Conservation (phyloP, 805 yeast species). For the Saccharomyces paradoxus region DNA sequence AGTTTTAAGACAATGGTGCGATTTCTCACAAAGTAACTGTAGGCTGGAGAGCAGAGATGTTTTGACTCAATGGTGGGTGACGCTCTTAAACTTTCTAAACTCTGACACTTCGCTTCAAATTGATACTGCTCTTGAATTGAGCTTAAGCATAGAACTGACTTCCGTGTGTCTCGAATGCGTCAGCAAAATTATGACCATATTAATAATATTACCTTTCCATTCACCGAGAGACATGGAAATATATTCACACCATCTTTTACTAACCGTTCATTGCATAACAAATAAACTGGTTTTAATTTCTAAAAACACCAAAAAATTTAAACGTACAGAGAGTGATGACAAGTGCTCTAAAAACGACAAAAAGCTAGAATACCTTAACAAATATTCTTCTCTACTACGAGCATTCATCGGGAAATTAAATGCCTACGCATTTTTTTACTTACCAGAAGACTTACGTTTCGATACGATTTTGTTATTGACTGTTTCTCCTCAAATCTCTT, state of each 20-base stretch:
- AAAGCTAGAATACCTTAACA: constrained; percentile 9
- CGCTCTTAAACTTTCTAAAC: constrained; percentile 20
- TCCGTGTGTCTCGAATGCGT: constrained; percentile 30
- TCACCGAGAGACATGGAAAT: constrained; percentile 13
- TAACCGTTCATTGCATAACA: constrained; percentile 24
- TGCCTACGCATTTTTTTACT: constrained; percentile 26
- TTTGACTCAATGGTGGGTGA: constrained; percentile 29
- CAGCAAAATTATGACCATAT: constrained; percentile 25
- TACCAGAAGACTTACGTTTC: constrained; percentile 23
- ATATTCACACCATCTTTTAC: constrained; percentile 20
- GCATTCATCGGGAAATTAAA: constrained; percentile 26
- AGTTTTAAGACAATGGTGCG: constrained; percentile 2
- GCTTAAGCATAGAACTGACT: constrained; percentile 15
- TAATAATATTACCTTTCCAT: constrained; percentile 11
- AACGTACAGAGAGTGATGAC: not conserved
- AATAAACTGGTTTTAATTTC: constrained; percentile 21
- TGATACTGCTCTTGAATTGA: constrained; percentile 5
- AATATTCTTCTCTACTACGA: constrained; percentile 19
- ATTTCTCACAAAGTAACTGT: not conserved
- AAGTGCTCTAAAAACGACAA: not conserved
- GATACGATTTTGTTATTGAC: constrained; percentile 16
- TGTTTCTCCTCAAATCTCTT: constrained; percentile 7
- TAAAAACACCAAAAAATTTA: constrained; percentile 7
- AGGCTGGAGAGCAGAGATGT: constrained; percentile 11
- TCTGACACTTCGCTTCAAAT: constrained; percentile 8